Conservation (phyloP, 805 yeast genomes). For the Teunomyces funiuensis region DNA sequence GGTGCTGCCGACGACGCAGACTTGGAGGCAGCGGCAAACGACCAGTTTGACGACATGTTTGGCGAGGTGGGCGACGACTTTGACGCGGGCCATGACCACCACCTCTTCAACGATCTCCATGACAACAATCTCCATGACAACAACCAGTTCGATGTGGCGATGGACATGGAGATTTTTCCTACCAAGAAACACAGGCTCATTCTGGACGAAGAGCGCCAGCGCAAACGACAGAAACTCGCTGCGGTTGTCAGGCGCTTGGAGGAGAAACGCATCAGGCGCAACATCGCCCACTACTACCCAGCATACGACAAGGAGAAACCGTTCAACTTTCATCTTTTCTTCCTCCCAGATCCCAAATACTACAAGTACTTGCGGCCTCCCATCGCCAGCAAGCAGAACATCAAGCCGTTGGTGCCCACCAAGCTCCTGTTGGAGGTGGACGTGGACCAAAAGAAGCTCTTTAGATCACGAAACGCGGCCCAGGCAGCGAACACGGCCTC, state of each 20-base stretch:
- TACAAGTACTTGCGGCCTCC: constrained; percentile 55
- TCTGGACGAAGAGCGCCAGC: constrained; percentile 19
- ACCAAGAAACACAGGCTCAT: constrained; percentile 18
- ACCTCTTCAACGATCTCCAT: constrained; percentile 18
- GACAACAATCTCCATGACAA: constrained; percentile 18
- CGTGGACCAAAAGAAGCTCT: constrained; percentile 55
- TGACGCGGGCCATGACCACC: constrained; percentile 15
- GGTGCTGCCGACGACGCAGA: constrained; percentile 26
- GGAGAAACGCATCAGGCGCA: constrained; percentile 22
- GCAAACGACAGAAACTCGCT: constrained; percentile 30
- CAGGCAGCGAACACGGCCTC: constrained; percentile 9
- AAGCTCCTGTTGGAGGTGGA: constrained; percentile 61
- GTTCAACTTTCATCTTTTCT: constrained; percentile 63
- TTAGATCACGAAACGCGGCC: constrained; percentile 33
- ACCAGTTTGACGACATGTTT: constrained; percentile 40
- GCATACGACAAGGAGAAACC: constrained; percentile 54
- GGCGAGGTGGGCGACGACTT: constrained; percentile 31
- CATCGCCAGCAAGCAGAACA: constrained; percentile 27
- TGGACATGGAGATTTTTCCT: constrained; percentile 11
- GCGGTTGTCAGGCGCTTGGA: constrained; percentile 30
- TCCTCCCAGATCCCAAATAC: constrained; percentile 59
- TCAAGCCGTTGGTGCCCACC: constrained; percentile 56
- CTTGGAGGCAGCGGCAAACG: constrained; percentile 29
- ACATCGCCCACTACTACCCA: constrained; percentile 58
- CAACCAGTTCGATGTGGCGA: constrained; percentile 20